phyloP scores from a whole-genome alignment of 192 early-diverging fungal species.

The Coemansia interrupta region DNA sequence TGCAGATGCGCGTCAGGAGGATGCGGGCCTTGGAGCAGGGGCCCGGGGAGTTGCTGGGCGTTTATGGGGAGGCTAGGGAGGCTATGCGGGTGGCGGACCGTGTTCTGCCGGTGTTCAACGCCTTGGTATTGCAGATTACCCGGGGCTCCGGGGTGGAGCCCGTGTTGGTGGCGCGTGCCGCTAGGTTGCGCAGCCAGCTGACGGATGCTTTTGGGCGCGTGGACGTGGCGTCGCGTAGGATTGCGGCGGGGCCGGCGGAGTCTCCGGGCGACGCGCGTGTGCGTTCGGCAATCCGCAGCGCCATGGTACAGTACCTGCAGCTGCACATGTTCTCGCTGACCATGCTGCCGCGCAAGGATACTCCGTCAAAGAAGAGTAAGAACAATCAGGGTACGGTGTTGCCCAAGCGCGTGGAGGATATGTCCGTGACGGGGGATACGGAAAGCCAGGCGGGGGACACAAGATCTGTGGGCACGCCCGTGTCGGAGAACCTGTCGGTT shows the following conservation, averaged over 20 bases:
- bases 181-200: conserved; percentile 60
- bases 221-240: conserved; percentile 62
- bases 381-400: too few species aligned
- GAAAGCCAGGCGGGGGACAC: too few species aligned
- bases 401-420: too few species aligned
- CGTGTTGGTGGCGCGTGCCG: conserved; percentile 50
- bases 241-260: conserved; percentile 53
- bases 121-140: conserved; percentile 12
- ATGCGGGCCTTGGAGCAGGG: conserved; percentile 29
- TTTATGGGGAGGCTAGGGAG: conserved; percentile 13
- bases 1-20: conserved; percentile 35
- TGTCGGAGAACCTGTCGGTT: too few species aligned
- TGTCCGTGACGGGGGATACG: too few species aligned
- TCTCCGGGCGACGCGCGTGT: conserved; percentile 56
- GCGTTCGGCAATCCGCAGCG: conserved; percentile 61
- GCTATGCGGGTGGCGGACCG: conserved; percentile 32
- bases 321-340: conserved; percentile 74
- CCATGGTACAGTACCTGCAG: conserved; percentile 69
- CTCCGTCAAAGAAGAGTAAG: too few species aligned
- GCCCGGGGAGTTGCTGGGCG: conserved; percentile 19
- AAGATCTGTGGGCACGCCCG: too few species aligned
- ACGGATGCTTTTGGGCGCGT: conserved; percentile 62
- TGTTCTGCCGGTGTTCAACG: conserved; percentile 31
- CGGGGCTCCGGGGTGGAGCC: neutral
- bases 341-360: conserved; percentile 66